These are phyloP conservation scores for Boletus patriciae DNA, from an alignment of 768 basidiomycete genomes.

Conservation along the genomic window DNA sequence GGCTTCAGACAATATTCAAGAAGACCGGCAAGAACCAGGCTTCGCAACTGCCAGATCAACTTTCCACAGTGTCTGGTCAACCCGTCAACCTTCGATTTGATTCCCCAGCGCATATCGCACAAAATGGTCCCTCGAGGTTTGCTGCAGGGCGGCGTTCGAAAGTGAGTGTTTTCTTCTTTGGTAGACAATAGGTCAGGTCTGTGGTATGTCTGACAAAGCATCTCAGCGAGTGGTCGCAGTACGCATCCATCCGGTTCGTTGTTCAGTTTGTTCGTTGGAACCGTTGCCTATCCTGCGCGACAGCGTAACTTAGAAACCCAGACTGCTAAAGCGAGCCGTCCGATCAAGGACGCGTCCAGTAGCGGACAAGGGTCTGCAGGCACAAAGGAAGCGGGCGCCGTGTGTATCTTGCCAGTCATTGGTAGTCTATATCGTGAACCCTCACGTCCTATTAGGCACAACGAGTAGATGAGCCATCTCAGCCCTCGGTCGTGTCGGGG, in stretches of 20 bases:
- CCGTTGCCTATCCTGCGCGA: background rate
- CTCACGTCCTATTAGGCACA: background rate
- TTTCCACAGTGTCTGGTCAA: background rate
- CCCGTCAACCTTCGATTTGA: too few relatives aligned
- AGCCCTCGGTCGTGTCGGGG: background rate
- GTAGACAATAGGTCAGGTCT: too few relatives aligned
- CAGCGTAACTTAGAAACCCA: background rate
- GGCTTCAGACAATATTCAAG: too few relatives aligned
- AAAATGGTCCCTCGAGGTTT: too few relatives aligned
- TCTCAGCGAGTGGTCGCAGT: background rate
- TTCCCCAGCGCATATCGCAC: background rate
- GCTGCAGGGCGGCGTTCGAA: background rate
- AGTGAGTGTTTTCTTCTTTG: background rate
- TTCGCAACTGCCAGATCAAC: too few relatives aligned
- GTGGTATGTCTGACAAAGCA: background rate
- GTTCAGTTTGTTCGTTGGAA: background rate
- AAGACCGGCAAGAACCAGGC: too few relatives aligned
- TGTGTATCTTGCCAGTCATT: background rate
- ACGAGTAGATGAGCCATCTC: background rate
- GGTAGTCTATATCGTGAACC: too few relatives aligned
- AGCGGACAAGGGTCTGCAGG: too few relatives aligned
- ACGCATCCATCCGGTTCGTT: background rate
- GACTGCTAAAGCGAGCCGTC: too few relatives aligned
- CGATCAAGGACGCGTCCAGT: too few relatives aligned
- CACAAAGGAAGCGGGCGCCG: background rate